Evolutionary conservation across 2,329 filamentous ascomycete species (phyloP).

Genomic region (Malbranchea zuffiana): DNA sequence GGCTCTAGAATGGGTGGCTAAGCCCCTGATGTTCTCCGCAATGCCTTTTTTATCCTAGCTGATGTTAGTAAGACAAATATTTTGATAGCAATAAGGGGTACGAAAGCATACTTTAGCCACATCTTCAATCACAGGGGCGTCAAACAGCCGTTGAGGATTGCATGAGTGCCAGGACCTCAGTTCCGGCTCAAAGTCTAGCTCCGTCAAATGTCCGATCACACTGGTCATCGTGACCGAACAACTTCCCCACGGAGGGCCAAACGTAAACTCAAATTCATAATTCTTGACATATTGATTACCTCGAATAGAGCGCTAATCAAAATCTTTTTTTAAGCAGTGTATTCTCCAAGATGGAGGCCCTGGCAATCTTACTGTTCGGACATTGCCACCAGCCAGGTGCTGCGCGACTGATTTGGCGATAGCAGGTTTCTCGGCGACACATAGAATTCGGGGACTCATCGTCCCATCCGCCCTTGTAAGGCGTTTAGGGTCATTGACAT

Average conservation of each 20-base stretch:
- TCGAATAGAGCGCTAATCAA: slow-evolving; percentile 50
- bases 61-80: neutral
- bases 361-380: slow-evolving; percentile 54
- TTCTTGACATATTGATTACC: slow-evolving; percentile 79
- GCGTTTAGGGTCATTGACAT: slow-evolving; percentile 6
- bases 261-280: slow-evolving; percentile 83
- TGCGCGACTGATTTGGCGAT: slow-evolving; percentile 89
- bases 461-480: slow-evolving; percentile 10
- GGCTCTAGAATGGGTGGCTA: slow-evolving; percentile 60
- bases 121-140: slow-evolving; percentile 59
- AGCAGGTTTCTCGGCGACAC: slow-evolving; percentile 80
- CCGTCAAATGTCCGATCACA: slow-evolving; percentile 77
- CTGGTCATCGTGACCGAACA: slow-evolving; percentile 89
- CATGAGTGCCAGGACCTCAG: slow-evolving; percentile 75
- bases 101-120: slow-evolving; percentile 51
- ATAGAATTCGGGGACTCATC: slow-evolving; percentile 50
- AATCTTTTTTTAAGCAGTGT: neutral
- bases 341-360: neutral
- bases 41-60: slow-evolving; percentile 64
- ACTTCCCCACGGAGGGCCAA: slow-evolving; percentile 65
- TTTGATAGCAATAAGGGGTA: neutral
- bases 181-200: slow-evolving; percentile 61
- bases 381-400: slow-evolving; percentile 69
- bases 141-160: slow-evolving; percentile 67
- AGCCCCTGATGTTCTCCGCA: slow-evolving; percentile 70